These are phyloP conservation scores for Colletotrichum filicis DNA, from an alignment of 2,329 filamentous ascomycete genomes.

Conservation along the genomic window DNA sequence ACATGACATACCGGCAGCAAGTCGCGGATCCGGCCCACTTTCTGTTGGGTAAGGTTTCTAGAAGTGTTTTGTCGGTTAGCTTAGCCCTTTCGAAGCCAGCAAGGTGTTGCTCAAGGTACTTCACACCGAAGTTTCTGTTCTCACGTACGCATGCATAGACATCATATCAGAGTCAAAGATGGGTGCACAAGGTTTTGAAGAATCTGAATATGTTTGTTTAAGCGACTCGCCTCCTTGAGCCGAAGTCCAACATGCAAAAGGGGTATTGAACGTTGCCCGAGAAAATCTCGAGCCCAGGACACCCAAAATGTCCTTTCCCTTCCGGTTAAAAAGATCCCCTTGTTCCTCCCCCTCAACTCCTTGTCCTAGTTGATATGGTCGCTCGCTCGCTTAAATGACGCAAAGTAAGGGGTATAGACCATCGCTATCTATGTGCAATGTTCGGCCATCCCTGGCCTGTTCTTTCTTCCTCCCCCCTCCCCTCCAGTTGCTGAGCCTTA, in stretches of 20 bases:
- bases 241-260: conserved; percentile 29
- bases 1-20: too few species aligned
- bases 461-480: not conserved
- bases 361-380: conserved; percentile 11
- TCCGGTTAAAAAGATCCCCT: conserved; percentile 8
- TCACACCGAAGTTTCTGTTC: not conserved
- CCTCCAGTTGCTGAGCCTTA: conserved; percentile 17
- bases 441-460: conserved; percentile 9
- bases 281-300: conserved; percentile 15
- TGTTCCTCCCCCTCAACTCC: conserved; percentile 26
- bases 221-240: conserved; percentile 16
- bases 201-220: conserved; percentile 8
- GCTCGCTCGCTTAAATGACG: conserved; percentile 35
- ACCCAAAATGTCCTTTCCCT: conserved; percentile 5
- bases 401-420: conserved; percentile 34
- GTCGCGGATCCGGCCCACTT: too few species aligned
- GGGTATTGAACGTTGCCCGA: conserved; percentile 30
- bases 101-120: not conserved
- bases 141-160: not conserved
- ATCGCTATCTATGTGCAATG: conserved; percentile 28
- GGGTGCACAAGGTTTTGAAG: not conserved
- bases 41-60: too few species aligned
- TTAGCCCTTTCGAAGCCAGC: not conserved
- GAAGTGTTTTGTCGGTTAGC: too few species aligned
- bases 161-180: not conserved